phyloP scores from a whole-genome alignment of 345 rosid genomes.

The Heritiera littoralis region DNA sequence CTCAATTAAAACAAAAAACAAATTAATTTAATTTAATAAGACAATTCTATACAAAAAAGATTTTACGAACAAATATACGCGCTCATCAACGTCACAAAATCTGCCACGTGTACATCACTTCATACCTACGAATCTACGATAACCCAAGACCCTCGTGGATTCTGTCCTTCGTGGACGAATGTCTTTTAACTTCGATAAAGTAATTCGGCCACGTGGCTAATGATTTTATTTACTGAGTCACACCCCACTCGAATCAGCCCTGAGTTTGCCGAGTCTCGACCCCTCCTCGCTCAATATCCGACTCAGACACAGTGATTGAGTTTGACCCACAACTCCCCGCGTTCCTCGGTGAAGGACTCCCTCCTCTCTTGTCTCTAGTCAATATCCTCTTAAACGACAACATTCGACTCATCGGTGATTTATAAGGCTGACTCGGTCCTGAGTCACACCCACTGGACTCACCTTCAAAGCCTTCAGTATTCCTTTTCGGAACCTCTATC shows the following conservation, averaged over 20 bases:
- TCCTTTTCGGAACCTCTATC: constrained; percentile 41
- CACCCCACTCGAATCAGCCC: not conserved
- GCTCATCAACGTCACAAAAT: not conserved
- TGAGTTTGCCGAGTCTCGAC: constrained; percentile 30
- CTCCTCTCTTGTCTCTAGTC: constrained; percentile 47
- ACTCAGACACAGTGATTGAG: constrained; percentile 27
- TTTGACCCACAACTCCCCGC: constrained; percentile 23
- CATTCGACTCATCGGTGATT: constrained; percentile 63
- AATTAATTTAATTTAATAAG: not conserved
- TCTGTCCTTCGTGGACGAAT: not conserved
- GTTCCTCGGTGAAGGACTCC: too few relatives aligned
- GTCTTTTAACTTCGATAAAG: not conserved
- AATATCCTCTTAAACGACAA: constrained; percentile 58
- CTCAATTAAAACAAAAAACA: not conserved
- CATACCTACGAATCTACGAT: not conserved
- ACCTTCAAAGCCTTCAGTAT: constrained; percentile 28
- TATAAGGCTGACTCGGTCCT: constrained; percentile 43
- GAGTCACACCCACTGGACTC: constrained; percentile 23
- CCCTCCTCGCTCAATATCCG: constrained; percentile 48
- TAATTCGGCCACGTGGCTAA: not conserved
- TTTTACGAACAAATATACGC: not conserved
- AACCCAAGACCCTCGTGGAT: not conserved
- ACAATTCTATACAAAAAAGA: not conserved
- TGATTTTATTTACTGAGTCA: not conserved
- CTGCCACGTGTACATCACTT: not conserved